A percentile compares a stretch with the other conserved stretches of the same genome.
Evolutionary conservation across 176 grass and related monocot genomes (phyloP).

Genomic region (Puya raimondii): DNA sequence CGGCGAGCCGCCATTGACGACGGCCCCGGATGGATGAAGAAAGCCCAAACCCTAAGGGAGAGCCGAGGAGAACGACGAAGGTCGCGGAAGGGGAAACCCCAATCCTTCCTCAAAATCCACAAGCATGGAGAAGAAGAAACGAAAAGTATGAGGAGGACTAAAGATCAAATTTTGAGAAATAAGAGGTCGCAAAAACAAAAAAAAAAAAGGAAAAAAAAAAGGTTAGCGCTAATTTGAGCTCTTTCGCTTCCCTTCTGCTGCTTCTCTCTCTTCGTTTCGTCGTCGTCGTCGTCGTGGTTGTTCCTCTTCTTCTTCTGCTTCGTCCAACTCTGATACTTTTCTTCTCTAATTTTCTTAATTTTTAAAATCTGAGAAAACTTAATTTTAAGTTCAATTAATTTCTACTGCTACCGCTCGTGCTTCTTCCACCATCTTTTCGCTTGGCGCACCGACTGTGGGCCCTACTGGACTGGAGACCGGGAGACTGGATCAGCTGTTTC

Average conservation of each 20-base stretch:
- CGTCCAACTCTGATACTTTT: neutral
- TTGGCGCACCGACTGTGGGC: neutral
- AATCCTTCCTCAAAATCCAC: conserved; percentile 6
- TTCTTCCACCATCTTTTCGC: neutral
- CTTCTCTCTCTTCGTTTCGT: neutral
- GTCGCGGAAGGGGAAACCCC: neutral
- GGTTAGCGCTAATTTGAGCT: neutral
- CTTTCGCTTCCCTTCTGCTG: neutral
- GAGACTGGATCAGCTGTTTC: neutral
- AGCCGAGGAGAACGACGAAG: conserved; percentile 22
- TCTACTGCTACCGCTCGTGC: neutral
- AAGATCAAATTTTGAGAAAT: conserved; percentile 25
- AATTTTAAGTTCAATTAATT: neutral
- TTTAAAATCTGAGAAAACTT: neutral
- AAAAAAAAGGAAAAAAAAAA: neutral
- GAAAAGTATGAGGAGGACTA: conserved; percentile 14
- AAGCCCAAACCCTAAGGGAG: neutral
- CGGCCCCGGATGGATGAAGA: conserved; percentile 16
- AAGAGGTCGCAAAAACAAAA: neutral
- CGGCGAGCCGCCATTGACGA: conserved; percentile 40
- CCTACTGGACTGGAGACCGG: neutral
- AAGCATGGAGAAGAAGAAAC: conserved; percentile 28
- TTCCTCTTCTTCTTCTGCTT: neutral
- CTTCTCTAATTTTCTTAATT: neutral
- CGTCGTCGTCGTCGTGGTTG: neutral